Base-by-base conservation (phyloP, 768 basidiomycete genomes). In the Agrocybe chaxingu region DNA sequence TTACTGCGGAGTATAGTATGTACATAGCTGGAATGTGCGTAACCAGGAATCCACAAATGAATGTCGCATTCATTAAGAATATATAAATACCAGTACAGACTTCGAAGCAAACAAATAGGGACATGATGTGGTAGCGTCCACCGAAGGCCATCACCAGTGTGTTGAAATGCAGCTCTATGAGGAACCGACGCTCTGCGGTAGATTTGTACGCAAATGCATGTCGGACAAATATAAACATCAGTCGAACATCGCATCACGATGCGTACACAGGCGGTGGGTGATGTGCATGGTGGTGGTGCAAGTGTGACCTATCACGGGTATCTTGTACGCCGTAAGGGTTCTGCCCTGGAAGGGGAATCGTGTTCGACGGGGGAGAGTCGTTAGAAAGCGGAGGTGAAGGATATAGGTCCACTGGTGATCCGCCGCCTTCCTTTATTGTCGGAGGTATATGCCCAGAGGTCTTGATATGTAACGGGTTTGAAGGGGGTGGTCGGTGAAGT, bases 351-450 rank as follows among this genome's bases (percentile, higher is more conserved):
- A 66, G 50, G 10, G 63, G 59, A 46, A 63, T 59, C 11, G 57
- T 60, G 32, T 65, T 55, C 13, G 61, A 61, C n/a, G 66, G 60
- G 3, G 69, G 70, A 9, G 70, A 72, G 50, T 67, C 65, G 30
- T 63, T 47, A 3, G 69, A 70, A 13, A 66, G 68, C 45, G 78
- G 79, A 1, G 77, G 79, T 0, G 78, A 78, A 13, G 79, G 79
- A 60, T 80, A 81, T 11, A 74, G 67, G 32, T 70, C 70, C n/a
- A 59, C 59, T 6, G 72, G 70, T 39, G 66, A 66, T 33, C 49
- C 54, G 31, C 53, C 49, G 36, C 46, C 57, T 40, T 62, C 59
- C 41, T 61, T 54, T 42, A 52, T 50, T 29, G 55, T 19, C 10
- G 24, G 24, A 24, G 62, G 57, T 39, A 58, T 48, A 30, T 37